These are phyloP conservation scores for Selenicereus undatus DNA, from an alignment of 148 eudicot genomes.

Conservation along the genomic window DNA sequence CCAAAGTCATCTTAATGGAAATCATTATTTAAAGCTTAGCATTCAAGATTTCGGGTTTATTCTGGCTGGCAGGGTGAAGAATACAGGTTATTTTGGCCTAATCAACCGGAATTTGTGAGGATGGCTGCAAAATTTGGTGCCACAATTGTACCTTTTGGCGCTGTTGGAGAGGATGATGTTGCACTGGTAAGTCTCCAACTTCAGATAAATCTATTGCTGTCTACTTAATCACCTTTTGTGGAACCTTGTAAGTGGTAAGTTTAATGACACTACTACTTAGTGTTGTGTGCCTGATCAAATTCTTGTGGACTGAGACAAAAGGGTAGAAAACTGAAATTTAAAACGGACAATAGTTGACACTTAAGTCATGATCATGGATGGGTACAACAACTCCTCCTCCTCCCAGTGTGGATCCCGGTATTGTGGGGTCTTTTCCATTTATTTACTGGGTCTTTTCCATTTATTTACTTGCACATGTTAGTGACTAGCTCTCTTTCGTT, in stretches of 20 bases:
- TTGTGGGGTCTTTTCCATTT: no score
- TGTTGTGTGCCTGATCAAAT: not conserved
- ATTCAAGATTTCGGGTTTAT: not conserved
- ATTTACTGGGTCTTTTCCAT: not conserved
- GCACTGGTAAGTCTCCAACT: slow-evolving; percentile 46
- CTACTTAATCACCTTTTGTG: not conserved
- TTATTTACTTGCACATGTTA: not conserved
- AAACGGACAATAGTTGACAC: not conserved
- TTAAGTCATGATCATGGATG: not conserved
- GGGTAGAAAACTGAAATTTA: not conserved
- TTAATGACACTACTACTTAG: not conserved
- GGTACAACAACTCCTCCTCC: no score
- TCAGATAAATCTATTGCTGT: not conserved
- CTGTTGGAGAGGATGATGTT: slow-evolving; percentile 86
- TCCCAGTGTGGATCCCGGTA: no score
- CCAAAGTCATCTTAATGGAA: not conserved
- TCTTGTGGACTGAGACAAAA: not conserved
- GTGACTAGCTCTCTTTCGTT: not conserved
- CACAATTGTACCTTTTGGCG: slow-evolving; percentile 93
- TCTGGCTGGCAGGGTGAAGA: slow-evolving; percentile 65
- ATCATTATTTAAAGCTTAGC: not conserved
- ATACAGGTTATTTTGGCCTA: slow-evolving; percentile 90
- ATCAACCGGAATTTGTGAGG: slow-evolving; percentile 86
- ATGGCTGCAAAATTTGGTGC: slow-evolving; percentile 97
- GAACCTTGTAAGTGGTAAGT: not conserved